phyloP scores from a whole-genome alignment of 129 eudicot species.

The Centaurea solstitialis region DNA sequence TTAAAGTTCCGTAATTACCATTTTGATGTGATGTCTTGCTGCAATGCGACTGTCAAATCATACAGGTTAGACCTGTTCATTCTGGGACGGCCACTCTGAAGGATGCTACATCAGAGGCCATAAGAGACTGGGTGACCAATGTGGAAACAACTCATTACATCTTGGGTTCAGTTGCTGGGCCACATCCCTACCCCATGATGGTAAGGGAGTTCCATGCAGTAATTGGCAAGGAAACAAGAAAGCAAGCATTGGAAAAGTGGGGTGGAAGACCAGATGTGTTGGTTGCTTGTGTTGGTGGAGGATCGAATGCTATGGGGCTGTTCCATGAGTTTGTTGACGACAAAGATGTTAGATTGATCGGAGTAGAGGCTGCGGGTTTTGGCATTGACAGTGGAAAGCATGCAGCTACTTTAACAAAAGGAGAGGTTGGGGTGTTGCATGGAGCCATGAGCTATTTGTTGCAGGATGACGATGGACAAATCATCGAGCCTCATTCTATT shows the following conservation, averaged over 20 bases:
- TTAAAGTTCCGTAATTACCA: neutral
- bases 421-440: constrained; percentile 92
- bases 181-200: constrained; percentile 46
- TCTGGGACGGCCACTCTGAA: constrained; percentile 93
- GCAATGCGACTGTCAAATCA: neutral
- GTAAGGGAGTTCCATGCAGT: constrained; percentile 43
- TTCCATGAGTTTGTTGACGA: constrained; percentile 91
- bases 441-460: constrained; percentile 98
- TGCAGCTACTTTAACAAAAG: constrained; percentile 87
- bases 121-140: constrained; percentile 91
- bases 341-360: constrained; percentile 79
- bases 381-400: constrained; percentile 93
- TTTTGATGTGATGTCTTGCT: neutral
- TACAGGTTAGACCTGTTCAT: constrained; percentile 82
- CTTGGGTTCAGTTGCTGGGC: constrained; percentile 42
- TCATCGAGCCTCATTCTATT: constrained; percentile 90
- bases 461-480: constrained; percentile 95
- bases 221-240: constrained; percentile 77
- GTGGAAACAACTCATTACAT: constrained; percentile 64
- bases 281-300: constrained; percentile 96
- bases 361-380: constrained; percentile 94
- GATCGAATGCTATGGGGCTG: constrained; percentile 95
- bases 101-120: constrained; percentile 96
- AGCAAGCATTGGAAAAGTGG: constrained; percentile 94
- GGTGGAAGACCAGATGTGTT: constrained; percentile 93